Evolutionary conservation across 2,329 filamentous ascomycete genomes (phyloP).

Genomic region (Myriangium duriaei): DNA sequence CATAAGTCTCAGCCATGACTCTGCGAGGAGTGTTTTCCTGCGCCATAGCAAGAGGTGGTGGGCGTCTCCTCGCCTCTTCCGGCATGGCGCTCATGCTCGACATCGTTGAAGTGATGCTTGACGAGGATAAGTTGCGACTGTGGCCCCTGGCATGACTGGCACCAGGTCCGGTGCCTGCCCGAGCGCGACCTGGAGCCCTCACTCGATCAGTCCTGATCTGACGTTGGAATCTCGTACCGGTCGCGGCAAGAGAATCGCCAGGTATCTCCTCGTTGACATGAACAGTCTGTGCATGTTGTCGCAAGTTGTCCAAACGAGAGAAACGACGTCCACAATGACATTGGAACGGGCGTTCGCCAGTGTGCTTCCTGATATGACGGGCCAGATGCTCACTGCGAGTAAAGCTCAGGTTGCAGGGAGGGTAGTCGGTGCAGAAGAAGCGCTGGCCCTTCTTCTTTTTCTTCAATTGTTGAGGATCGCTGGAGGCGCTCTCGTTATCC

Average conservation of each 20-base stretch:
- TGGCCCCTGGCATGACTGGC: slow-evolving; percentile 64
- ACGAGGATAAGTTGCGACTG: slow-evolving; percentile 72
- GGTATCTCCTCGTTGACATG: slow-evolving; percentile 97
- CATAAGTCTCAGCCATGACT: slow-evolving; percentile 51
- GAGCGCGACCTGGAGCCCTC: slow-evolving; percentile 58
- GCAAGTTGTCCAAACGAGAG: slow-evolving; percentile 84
- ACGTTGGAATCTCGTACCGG: slow-evolving; percentile 80
- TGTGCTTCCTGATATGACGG: slow-evolving; percentile 93
- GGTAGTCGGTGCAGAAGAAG: slow-evolving; percentile 93
- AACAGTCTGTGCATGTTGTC: slow-evolving; percentile 94
- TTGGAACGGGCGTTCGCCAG: slow-evolving; percentile 89
- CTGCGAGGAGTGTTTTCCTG: slow-evolving; percentile 51
- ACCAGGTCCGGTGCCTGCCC: slow-evolving; percentile 57
- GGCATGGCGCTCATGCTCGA: slow-evolving; percentile 52
- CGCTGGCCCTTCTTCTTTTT: slow-evolving; percentile 97
- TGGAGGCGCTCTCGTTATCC: slow-evolving; percentile 37
- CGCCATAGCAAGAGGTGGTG: slow-evolving; percentile 72
- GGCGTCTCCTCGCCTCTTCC: slow-evolving; percentile 57
- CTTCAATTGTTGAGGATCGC: slow-evolving; percentile 59
- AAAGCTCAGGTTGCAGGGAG: slow-evolving; percentile 87
- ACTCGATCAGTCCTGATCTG: slow-evolving; percentile 83
- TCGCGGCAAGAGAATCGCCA: slow-evolving; percentile 81
- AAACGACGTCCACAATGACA: slow-evolving; percentile 92
- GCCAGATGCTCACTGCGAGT: slow-evolving; percentile 92
- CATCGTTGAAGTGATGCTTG: slow-evolving; percentile 66